Conservation (phyloP, 1,284 basidiomycete species). For the Uromyces viciae-fabae region DNA sequence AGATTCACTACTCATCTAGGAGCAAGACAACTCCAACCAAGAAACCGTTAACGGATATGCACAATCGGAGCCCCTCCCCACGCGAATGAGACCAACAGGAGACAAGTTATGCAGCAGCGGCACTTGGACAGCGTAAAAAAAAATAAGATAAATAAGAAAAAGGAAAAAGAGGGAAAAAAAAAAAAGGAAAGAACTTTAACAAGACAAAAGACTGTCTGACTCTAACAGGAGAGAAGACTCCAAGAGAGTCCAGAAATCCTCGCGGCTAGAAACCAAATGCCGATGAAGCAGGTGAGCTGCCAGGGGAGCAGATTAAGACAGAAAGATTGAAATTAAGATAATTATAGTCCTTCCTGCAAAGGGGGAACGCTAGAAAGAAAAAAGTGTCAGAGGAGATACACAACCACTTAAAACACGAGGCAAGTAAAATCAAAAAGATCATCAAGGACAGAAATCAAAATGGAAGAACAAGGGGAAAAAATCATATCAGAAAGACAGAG, state of each 20-base stretch:
- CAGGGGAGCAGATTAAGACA: conserved; percentile 18
- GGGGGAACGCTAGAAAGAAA: no score
- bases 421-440: not conserved
- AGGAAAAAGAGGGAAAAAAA: not conserved
- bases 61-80: conserved; percentile 38
- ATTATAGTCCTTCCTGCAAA: no score
- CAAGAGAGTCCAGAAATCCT: conserved; percentile 15
- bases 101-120: conserved; percentile 16
- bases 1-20: conserved; percentile 37
- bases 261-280: not conserved
- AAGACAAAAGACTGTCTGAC: not conserved
- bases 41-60: conserved; percentile 40
- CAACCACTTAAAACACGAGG: no score
- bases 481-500: not conserved
- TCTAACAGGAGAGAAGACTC: conserved; percentile 7
- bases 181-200: not conserved
- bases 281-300: conserved; percentile 20
- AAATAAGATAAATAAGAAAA: not conserved
- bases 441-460: not conserved
- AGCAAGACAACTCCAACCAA: conserved; percentile 24
- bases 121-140: not conserved
- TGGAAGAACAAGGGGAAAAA: not conserved
- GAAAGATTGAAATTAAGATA: conserved; percentile 7
- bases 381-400: no score
- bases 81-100: conserved; percentile 28